Percentiles rank a stretch among this genome's conserved stretches.
These are phyloP conservation scores for Ophiostoma angusticollis DNA, from an alignment of 2,329 filamentous ascomycete genomes.

Conservation along the genomic window DNA sequence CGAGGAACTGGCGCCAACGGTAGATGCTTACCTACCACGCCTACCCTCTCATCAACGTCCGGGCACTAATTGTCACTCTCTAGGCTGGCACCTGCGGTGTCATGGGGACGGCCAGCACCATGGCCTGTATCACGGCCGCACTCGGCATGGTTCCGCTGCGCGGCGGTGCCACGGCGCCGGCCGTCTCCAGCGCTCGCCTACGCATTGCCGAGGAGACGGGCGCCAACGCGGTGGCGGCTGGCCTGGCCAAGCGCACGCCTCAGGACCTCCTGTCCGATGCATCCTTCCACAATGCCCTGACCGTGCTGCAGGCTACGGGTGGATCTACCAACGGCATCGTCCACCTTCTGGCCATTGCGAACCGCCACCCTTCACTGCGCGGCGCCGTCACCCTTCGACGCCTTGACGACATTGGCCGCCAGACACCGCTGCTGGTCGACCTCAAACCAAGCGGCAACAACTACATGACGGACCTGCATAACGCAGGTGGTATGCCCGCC, in stretches of 20 bases:
- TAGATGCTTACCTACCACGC: too few species aligned
- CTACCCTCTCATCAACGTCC: too few species aligned
- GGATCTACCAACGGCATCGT: conserved; percentile 78
- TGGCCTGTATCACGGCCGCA: conserved; percentile 72
- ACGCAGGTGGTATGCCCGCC: conserved; percentile 72
- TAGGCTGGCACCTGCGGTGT: conserved; percentile 70
- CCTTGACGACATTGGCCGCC: conserved; percentile 62
- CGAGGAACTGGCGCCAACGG: conserved; percentile 59
- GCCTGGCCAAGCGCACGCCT: conserved; percentile 56
- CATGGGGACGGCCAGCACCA: conserved; percentile 86
- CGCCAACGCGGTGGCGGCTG: conserved; percentile 52
- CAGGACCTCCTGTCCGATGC: conserved; percentile 58
- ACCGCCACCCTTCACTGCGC: conserved; percentile 54
- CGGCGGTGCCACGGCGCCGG: conserved; percentile 64
- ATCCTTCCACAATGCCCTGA: conserved; percentile 74
- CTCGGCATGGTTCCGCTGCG: conserved; percentile 65
- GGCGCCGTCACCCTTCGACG: conserved; percentile 37
- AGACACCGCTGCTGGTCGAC: conserved; percentile 70
- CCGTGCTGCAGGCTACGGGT: conserved; percentile 70
- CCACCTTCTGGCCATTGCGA: conserved; percentile 74
- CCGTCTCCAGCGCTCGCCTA: conserved; percentile 64
- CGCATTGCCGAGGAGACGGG: conserved; percentile 66
- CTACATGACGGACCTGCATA: conserved; percentile 83
- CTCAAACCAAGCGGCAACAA: conserved; percentile 78
- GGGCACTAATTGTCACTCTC: neutral